A percentile compares a stretch with the other conserved stretches of the same genome.
These are phyloP conservation scores for Guyanaporus albipodus DNA, from an alignment of 768 basidiomycete species.

Conservation along the genomic window DNA sequence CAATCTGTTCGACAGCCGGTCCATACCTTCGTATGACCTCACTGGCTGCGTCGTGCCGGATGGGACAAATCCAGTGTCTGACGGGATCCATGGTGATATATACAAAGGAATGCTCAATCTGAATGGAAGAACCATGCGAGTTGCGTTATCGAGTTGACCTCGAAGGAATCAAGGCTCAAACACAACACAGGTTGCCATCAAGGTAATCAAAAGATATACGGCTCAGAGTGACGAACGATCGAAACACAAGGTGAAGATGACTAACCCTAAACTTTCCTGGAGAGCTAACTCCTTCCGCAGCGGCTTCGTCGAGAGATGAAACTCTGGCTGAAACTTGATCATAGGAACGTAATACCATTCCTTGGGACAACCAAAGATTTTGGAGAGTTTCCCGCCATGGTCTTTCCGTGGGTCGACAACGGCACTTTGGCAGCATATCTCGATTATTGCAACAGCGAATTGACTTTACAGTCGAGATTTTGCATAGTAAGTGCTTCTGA, in stretches of 20 bases:
- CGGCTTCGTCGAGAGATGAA: conserved; percentile 28
- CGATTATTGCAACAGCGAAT: conserved; percentile 4
- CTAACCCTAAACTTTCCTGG: neutral
- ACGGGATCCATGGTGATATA: conserved; percentile 21
- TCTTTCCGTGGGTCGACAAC: conserved; percentile 33
- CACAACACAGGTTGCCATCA: conserved; percentile 19
- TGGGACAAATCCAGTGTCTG: conserved; percentile 11
- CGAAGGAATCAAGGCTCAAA: neutral
- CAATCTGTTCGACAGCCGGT: conserved; percentile 10
- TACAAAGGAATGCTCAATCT: conserved; percentile 15
- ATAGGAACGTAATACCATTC: conserved; percentile 30
- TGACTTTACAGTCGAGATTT: conserved; percentile 13
- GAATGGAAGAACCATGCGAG: conserved; percentile 10
- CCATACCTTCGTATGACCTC: conserved; percentile 10
- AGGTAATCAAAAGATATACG: conserved; percentile 23
- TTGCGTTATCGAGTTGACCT: neutral
- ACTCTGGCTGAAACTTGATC: conserved; percentile 29
- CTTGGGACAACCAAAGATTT: conserved; percentile 25
- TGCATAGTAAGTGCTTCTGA: conserved; percentile 11
- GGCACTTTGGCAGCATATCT: conserved; percentile 26
- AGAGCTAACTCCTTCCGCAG: conserved; percentile 1
- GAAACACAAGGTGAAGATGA: conserved; percentile 12
- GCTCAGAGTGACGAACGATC: conserved; percentile 11
- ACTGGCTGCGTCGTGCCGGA: conserved; percentile 11
- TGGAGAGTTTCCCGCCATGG: conserved; percentile 31